phyloP scores from a whole-genome alignment of 2,329 filamentous ascomycete species.

The Periglandula ipomoeae region DNA sequence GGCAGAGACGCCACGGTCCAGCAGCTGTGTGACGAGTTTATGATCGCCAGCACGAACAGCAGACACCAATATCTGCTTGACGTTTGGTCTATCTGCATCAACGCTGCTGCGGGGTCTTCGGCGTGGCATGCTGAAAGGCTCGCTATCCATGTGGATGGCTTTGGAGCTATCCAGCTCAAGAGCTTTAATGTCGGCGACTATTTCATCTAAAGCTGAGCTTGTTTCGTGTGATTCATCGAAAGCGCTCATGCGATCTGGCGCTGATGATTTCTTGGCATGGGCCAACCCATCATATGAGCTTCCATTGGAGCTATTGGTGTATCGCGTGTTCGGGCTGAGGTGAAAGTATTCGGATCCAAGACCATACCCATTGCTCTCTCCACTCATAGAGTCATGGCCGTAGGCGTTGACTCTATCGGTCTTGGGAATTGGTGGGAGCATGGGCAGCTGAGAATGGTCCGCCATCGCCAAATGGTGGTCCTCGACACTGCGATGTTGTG shows the following conservation, averaged over 20 bases:
- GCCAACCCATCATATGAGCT: constrained; percentile 20
- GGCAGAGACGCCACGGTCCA: constrained; percentile 47
- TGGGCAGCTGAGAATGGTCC: neutral
- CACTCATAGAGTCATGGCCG: constrained; percentile 10
- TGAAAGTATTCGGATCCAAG: constrained; percentile 5
- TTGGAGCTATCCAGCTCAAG: constrained; percentile 31
- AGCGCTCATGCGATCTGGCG: constrained; percentile 19
- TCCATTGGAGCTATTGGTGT: constrained; percentile 20
- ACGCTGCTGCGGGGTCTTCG: constrained; percentile 38
- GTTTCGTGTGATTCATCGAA: constrained; percentile 17
- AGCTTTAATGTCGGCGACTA: constrained; percentile 24
- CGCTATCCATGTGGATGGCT: constrained; percentile 40
- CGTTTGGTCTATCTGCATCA: constrained; percentile 32
- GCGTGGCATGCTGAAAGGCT: constrained; percentile 41
- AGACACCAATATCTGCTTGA: constrained; percentile 39
- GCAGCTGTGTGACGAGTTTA: constrained; percentile 45
- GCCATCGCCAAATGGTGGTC: constrained; percentile 2
- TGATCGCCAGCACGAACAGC: constrained; percentile 50
- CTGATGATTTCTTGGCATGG: constrained; percentile 8
- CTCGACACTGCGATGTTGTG: constrained; percentile 8
- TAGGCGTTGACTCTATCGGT: constrained; percentile 3
- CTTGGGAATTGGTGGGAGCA: constrained; percentile 6
- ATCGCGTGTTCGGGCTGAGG: constrained; percentile 8
- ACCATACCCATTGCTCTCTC: constrained; percentile 8
- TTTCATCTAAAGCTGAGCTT: constrained; percentile 14